These are phyloP conservation scores for Simplicillium aogashimaense DNA, from an alignment of 2,329 filamentous ascomycete genomes.

Conservation along the genomic window DNA sequence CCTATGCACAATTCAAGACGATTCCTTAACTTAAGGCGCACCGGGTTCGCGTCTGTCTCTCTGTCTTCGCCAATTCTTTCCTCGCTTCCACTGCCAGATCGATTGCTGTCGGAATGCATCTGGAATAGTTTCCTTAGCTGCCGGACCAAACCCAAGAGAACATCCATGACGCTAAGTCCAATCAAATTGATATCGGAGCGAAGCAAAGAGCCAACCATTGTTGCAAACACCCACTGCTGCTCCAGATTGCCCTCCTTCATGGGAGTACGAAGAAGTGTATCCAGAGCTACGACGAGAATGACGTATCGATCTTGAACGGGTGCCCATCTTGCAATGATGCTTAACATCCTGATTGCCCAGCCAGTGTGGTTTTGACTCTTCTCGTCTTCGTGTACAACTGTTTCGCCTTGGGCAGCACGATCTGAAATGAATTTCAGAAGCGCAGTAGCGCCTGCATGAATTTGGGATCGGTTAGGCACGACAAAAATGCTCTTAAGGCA, in stretches of 20 bases:
- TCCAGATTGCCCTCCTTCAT: constrained; percentile 62
- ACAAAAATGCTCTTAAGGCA: constrained; percentile 82
- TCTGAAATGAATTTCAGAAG: constrained; percentile 67
- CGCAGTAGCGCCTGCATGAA: constrained; percentile 64
- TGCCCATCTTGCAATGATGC: constrained; percentile 74
- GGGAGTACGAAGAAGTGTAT: constrained; percentile 59
- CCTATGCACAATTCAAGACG: constrained; percentile 76
- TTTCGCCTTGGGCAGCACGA: constrained; percentile 40
- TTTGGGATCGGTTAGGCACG: constrained; percentile 71
- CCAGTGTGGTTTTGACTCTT: constrained; percentile 38
- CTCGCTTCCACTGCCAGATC: constrained; percentile 20
- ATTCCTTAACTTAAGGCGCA: constrained; percentile 55
- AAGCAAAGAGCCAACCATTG: constrained; percentile 72
- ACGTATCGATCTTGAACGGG: constrained; percentile 92
- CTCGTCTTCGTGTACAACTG: constrained; percentile 39
- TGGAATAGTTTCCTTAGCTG: constrained; percentile 73
- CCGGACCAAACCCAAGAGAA: constrained; percentile 74
- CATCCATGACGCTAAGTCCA: constrained; percentile 91
- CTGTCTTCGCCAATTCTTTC: constrained; percentile 21
- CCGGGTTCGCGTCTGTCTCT: constrained; percentile 21
- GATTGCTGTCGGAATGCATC: constrained; percentile 33
- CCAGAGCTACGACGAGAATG: constrained; percentile 74
- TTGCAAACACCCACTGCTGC: constrained; percentile 65
- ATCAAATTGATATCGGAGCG: constrained; percentile 89
- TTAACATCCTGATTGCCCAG: constrained; percentile 78